phyloP scores from a whole-genome alignment of 257 asterid genomes.

The Ehretia macrophylla region DNA sequence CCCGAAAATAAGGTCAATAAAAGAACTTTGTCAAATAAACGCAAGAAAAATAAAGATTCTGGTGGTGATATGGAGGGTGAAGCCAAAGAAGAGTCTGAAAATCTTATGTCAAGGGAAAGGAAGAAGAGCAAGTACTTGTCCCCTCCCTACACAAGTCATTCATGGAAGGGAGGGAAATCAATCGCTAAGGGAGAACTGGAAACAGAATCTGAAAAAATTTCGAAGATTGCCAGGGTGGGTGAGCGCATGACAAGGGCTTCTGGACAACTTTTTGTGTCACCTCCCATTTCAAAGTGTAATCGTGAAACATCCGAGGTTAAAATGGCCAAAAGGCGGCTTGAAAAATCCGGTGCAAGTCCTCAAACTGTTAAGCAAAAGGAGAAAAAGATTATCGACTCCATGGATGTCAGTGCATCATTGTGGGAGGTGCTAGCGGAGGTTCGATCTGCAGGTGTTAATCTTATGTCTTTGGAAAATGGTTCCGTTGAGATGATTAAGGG shows the following conservation, averaged over 20 bases:
- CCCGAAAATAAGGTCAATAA: conserved; percentile 11
- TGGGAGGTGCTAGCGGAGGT: conserved; percentile 39
- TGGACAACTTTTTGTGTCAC: conserved; percentile 22
- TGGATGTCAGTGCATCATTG: conserved; percentile 32
- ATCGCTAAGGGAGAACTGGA: conserved; percentile 26
- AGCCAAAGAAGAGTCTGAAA: conserved; percentile 18
- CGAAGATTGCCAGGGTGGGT: conserved; percentile 23
- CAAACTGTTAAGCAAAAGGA: conserved; percentile 11
- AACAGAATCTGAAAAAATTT: conserved; percentile 23
- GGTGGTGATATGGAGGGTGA: conserved; percentile 19
- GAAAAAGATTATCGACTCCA: conserved; percentile 3
- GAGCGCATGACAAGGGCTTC: conserved; percentile 31
- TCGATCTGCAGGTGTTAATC: conserved; percentile 39
- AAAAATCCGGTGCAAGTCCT: neutral
- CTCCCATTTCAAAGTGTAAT: conserved; percentile 14
- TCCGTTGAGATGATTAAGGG: conserved; percentile 32
- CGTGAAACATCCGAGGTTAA: conserved; percentile 16
- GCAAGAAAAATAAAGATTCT: conserved; percentile 10
- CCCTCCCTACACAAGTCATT: conserved; percentile 53
- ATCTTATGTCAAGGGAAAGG: conserved; percentile 63
- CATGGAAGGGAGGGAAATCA: conserved; percentile 18
- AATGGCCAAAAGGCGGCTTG: conserved; percentile 1
- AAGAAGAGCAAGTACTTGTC: conserved; percentile 80
- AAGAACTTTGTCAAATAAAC: conserved; percentile 14
- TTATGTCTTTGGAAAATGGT: conserved; percentile 30